These are phyloP conservation scores for Backusella circina DNA, from an alignment of 192 early-diverging fungal genomes.

Conservation along the genomic window DNA sequence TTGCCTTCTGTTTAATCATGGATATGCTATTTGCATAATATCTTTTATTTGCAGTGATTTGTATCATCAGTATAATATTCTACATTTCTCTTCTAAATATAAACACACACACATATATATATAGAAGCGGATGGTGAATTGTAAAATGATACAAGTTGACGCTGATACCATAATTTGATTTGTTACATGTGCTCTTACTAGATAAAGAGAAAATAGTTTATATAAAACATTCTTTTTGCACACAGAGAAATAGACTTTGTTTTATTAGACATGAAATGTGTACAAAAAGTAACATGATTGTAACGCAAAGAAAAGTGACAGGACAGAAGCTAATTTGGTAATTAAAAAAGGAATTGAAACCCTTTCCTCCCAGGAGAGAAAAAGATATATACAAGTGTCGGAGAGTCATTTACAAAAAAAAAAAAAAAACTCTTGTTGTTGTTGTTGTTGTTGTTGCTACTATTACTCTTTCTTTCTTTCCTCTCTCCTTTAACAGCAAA, in stretches of 20 bases:
- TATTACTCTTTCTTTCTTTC: not conserved
- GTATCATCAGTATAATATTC: too few species aligned
- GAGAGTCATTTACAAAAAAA: not conserved
- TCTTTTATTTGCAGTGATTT: too few species aligned
- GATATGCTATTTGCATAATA: too few species aligned
- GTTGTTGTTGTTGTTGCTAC: not conserved
- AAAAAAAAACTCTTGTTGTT: too few species aligned
- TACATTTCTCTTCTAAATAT: too few species aligned
- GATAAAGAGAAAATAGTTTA: not conserved
- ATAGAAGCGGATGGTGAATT: not conserved
- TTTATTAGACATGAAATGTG: not conserved
- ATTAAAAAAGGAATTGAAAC: not conserved
- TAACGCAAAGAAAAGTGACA: too few species aligned
- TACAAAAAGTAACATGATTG: too few species aligned
- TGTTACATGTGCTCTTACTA: not conserved
- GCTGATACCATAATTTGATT: not conserved
- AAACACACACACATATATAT: too few species aligned
- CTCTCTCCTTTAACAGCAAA: not conserved
- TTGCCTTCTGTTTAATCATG: too few species aligned
- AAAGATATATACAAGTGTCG: not conserved
- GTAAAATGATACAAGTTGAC: not conserved
- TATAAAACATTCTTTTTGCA: too few species aligned
- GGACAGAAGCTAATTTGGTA: not conserved
- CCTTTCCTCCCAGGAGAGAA: not conserved
- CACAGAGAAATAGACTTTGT: not conserved